These are phyloP conservation scores for Daphne laureola DNA, from an alignment of 441 rosid species.

Conservation along the genomic window DNA sequence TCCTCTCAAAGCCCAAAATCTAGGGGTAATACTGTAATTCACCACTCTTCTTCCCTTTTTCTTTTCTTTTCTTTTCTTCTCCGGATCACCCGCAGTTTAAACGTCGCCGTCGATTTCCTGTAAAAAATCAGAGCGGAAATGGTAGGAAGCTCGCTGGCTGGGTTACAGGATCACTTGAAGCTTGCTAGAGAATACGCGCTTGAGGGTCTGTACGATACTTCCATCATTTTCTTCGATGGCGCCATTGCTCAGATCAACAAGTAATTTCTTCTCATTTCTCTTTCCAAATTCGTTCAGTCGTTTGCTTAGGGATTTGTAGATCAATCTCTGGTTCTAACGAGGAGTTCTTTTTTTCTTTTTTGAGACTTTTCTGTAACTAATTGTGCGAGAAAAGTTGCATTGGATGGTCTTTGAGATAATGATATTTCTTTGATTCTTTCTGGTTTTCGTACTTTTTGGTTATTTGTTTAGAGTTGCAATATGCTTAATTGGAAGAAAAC, in stretches of 20 bases:
- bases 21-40: conserved; percentile 15
- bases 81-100: conserved; percentile 18
- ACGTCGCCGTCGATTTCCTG: conserved; percentile 33
- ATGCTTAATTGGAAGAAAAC: too few species aligned
- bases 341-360: too few species aligned
- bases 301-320: too few species aligned
- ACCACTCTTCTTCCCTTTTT: neutral
- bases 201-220: conserved; percentile 98
- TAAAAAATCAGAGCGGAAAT: conserved; percentile 24
- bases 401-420: too few species aligned
- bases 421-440: too few species aligned
- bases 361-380: too few species aligned
- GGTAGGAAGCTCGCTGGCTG: conserved; percentile 63
- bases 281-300: neutral
- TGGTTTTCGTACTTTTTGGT: too few species aligned
- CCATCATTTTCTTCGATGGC: conserved; percentile 97
- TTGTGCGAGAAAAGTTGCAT: too few species aligned
- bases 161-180: conserved; percentile 93
- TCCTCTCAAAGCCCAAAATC: neutral
- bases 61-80: neutral
- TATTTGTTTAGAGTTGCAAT: too few species aligned
- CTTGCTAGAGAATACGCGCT: conserved; percentile 91
- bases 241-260: conserved; percentile 99
- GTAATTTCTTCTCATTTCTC: conserved; percentile 28
- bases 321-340: too few species aligned